phyloP scores from a whole-genome alignment of 148 eudicot species.

The Pharnaceum exiguum region DNA sequence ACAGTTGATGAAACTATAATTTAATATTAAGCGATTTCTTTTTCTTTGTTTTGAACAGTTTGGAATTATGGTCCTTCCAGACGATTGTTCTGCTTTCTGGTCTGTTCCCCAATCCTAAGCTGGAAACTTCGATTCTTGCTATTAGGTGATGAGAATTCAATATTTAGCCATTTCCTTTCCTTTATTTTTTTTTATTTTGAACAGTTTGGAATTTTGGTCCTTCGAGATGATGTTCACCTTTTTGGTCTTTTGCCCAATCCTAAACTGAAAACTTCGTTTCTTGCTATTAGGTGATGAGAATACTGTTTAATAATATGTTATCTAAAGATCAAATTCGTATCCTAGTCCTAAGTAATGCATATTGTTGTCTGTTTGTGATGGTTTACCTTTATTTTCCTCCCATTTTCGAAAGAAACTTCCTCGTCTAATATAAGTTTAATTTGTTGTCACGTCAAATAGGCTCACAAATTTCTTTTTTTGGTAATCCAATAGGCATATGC shows the following conservation, averaged over 20 bases:
- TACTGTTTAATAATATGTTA: background rate
- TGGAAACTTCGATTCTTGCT: slow-evolving; percentile 88
- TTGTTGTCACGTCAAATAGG: no score
- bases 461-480: no score
- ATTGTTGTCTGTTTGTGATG: no score
- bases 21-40: no score
- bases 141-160: slow-evolving; percentile 34
- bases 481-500: no score
- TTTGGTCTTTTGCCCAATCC: slow-evolving; percentile 20
- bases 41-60: slow-evolving; percentile 34
- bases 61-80: slow-evolving; percentile 88
- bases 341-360: no score
- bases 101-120: slow-evolving; percentile 82
- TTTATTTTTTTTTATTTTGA: background rate
- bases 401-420: no score
- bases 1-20: no score
- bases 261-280: slow-evolving; percentile 20
- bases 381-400: no score
- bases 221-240: slow-evolving; percentile 22
- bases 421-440: no score
- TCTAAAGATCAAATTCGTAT: background rate
- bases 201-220: slow-evolving; percentile 19
- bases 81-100: slow-evolving; percentile 83
- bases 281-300: slow-evolving; percentile 18
- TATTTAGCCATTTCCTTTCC: background rate